phyloP scores from a whole-genome alignment of 805 yeast genomes.

The Nematodospora valgi region DNA sequence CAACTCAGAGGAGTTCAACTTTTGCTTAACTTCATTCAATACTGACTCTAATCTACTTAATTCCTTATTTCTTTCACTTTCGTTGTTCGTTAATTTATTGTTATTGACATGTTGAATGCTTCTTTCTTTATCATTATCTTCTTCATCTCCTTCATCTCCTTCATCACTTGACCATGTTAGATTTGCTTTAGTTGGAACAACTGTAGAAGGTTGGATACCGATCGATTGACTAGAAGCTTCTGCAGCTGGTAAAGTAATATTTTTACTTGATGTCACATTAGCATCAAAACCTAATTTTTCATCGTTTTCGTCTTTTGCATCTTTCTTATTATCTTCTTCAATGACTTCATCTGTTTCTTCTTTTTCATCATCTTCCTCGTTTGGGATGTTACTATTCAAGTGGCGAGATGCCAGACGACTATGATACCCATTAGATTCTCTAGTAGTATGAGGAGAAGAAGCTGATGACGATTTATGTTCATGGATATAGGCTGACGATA shows the following conservation, averaged over 20 bases:
- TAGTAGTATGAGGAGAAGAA: slow-evolving; percentile 1
- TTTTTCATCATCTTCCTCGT: slow-evolving; percentile 2
- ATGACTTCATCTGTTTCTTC: background rate
- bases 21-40: slow-evolving; percentile 27
- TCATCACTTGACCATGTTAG: slow-evolving; percentile 89
- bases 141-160: slow-evolving; percentile 48
- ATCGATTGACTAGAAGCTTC: slow-evolving; percentile 13
- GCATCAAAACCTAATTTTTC: background rate
- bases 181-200: slow-evolving; percentile 81
- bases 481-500: background rate
- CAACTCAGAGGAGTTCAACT: slow-evolving; percentile 13
- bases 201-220: slow-evolving; percentile 59
- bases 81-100: background rate
- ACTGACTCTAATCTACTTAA: background rate
- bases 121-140: slow-evolving; percentile 8
- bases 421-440: slow-evolving; percentile 3
- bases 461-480: slow-evolving; percentile 1
- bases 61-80: background rate
- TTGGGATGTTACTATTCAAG: background rate
- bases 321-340: background rate
- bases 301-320: background rate
- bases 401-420: slow-evolving; percentile 7
- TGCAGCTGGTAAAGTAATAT: slow-evolving; percentile 1
- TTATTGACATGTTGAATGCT: slow-evolving; percentile 4
- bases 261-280: slow-evolving; percentile 3